phyloP scores from a whole-genome alignment of 2,329 filamentous ascomycete genomes.

The Cladophialophora yegresii region DNA sequence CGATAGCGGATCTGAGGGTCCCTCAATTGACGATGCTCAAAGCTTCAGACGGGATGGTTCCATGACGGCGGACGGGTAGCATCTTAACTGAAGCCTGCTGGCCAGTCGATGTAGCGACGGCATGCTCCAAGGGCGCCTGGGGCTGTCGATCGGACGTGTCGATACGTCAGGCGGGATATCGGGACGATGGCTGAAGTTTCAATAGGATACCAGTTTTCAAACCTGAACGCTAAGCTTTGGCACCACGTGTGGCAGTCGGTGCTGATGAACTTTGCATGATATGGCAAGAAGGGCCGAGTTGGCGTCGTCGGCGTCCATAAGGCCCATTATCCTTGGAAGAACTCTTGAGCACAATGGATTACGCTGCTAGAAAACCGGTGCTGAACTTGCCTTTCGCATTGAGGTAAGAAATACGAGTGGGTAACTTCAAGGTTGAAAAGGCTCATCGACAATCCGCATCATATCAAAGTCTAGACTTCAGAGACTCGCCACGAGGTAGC shows the following conservation, averaged over 20 bases:
- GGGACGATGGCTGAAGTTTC: conserved; percentile 2
- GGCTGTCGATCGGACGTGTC: conserved; percentile 20
- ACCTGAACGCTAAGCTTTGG: conserved; percentile 6
- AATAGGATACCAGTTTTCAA: not conserved
- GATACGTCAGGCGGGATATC: conserved; percentile 20
- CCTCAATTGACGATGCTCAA: not conserved
- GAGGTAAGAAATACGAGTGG: not conserved
- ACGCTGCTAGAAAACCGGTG: not conserved
- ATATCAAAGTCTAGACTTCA: not conserved
- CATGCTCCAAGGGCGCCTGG: conserved; percentile 15
- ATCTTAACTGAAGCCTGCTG: not conserved
- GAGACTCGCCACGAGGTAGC: not conserved
- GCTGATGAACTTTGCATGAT: not conserved
- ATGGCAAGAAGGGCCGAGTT: not conserved
- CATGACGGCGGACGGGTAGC: not conserved
- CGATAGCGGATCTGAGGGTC: conserved; percentile 14
- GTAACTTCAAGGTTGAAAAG: not conserved
- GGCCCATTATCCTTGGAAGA: not conserved
- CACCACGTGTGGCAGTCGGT: conserved; percentile 8
- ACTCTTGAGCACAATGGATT: not conserved
- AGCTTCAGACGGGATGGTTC: not conserved
- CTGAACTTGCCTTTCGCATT: not conserved
- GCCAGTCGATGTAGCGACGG: conserved; percentile 19
- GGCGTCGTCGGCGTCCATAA: not conserved
- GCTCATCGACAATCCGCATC: not conserved